phyloP scores from a whole-genome alignment of 2,329 filamentous ascomycete species.

The Annulohypoxylon truncatum region DNA sequence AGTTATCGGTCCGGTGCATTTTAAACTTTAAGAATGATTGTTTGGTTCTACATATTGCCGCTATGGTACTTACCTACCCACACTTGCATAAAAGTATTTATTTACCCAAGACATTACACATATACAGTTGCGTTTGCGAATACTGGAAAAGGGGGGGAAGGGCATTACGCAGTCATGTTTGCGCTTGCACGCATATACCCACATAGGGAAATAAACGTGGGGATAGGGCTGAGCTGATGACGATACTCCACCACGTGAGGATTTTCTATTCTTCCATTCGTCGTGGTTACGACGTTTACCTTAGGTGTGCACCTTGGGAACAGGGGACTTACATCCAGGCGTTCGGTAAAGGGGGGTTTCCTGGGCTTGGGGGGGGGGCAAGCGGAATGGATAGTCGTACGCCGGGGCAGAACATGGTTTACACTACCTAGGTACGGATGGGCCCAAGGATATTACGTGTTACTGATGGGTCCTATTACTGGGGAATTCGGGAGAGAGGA shows the following conservation, averaged over 20 bases:
- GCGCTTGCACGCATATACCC: slow-evolving; percentile 17
- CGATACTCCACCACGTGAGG: background rate
- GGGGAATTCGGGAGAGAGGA: background rate
- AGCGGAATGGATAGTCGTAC: background rate
- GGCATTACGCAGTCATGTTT: background rate
- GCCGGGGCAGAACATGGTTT: slow-evolving; percentile 2
- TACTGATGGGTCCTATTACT: background rate
- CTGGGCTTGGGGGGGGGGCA: background rate
- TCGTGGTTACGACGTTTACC: background rate
- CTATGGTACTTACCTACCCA: background rate
- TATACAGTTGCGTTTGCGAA: background rate
- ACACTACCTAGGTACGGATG: slow-evolving; percentile 17
- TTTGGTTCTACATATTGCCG: no score
- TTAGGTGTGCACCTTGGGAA: background rate
- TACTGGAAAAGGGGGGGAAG: background rate
- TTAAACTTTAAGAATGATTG: no score
- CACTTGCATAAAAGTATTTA: slow-evolving; percentile 6
- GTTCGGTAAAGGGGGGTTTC: slow-evolving; percentile 6
- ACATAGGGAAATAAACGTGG: background rate
- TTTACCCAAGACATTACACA: slow-evolving; percentile 8
- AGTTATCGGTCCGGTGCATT: no score
- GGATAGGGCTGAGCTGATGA: background rate
- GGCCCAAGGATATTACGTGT: background rate
- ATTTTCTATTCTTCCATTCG: slow-evolving; percentile 1
- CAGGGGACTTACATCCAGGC: slow-evolving; percentile 11